Base-by-base conservation (phyloP, 2,329 filamentous ascomycete species). In the Fulvia fulva region DNA sequence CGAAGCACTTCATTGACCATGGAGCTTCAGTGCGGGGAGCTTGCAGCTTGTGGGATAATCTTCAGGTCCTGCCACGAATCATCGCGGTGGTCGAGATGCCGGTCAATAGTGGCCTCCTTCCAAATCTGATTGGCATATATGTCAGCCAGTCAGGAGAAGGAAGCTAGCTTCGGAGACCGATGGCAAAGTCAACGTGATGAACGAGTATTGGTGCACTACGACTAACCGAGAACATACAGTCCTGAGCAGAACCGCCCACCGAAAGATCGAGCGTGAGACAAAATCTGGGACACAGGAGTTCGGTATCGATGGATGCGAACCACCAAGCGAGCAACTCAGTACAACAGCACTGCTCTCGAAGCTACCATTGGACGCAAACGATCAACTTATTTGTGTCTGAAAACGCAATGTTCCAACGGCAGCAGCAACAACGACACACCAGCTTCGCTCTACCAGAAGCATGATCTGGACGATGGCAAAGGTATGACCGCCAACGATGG, bases 281-380 rank as follows among this genome's bases (percentile, higher is more conserved):
- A 26, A 22, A 26, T 1, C 25, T 41, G 28, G 49, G n/a, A n/a
- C 25, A 4, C 34, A 28, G 37, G 25, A 46, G 43, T 46, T 32
- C 44, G 52, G 52, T 54, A 30, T 25, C 52, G n/a, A 14, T 19
- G 34, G 22, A 32, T 53, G 51, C 52, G 37, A 54, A 45, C 52
- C 52, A 32, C 32, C n/a, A 14, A 32, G 43, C n/a, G 26, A 5
- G 12, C 23, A 45, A 16, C 8, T 14, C 37, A n/a, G 28, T 14
- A 43, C 30, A 30, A 19, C 43, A 12, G 3, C 9, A 49, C 54
- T 44, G 46, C 43, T 26, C 9, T n/a, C 45, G 19, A 45, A 56
- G 19, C 45, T 56, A 56, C 54, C 54, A 45, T 16, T 7, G 21
- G 26, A 51, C 22, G 44, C 12, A 6, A 19, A 43, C 53, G 53